Base-by-base conservation (phyloP, 164 flowering plant genomes). In the Paratinospora sagittata region DNA sequence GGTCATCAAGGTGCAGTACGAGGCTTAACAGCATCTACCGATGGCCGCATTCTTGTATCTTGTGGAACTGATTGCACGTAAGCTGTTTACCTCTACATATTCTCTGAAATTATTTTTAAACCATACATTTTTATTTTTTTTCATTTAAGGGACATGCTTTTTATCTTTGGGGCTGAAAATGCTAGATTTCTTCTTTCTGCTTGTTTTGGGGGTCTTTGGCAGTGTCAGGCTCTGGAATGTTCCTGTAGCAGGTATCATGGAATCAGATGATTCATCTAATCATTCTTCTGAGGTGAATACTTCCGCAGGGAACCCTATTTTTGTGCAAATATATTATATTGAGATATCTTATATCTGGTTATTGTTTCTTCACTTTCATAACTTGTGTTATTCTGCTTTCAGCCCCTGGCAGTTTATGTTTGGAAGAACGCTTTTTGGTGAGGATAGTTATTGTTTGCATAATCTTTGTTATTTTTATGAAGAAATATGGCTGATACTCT, bases 1-100 rank as follows among this genome's bases (percentile, higher is more conserved):
- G 99, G 99, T 45, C 98, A 92, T 70, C 86, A 84, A 84, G 93
- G 93, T 80, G 90, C 96, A 61, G 99, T 95, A 8, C 78, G 78
- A 52, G 99, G 99, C 63, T 76, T 95, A 74, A 81, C 98, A n/a
- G 90, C 76, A 64, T 95, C 99, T 65, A 88, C 93, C n/a, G 95
- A 95, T 89, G 99, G 99, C 11, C 80, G 83, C 4, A 70, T 87
- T 71, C 90, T 95, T 52, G 83, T 95, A 49, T 95, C 99, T 6
- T 92, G 98, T 75, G 97, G 99, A 75, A 82, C 79, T 68, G 99
- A 95, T 89, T 82, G 88, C 90, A 95, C 89, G 98, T 95, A 85
- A 85, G 33, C 4, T 34, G 7, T 16, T 67, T 47, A 23, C 68
- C 36, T 3, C 27, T 8, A 61, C 10, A 61, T 21, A 61, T 2